Conservation (phyloP, 441 rosid species). For the Populus hybrid region DNA sequence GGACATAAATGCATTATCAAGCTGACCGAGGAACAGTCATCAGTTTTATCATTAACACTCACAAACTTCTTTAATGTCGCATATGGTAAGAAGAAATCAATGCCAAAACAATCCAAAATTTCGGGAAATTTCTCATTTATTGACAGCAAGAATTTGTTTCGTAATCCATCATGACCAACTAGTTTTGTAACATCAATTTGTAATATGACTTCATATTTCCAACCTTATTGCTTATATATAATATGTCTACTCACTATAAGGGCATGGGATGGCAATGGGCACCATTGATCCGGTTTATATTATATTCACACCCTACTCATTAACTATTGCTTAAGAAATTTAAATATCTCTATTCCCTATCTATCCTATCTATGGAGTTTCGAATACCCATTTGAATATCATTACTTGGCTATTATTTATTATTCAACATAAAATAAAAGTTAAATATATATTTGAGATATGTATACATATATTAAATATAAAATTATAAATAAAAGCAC, state of each 20-base stretch:
- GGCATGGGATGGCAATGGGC: neutral
- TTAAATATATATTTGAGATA: no score
- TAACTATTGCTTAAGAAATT: no score
- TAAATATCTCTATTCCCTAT: no score
- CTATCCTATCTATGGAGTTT: no score
- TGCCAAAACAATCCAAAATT: neutral
- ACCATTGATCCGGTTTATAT: no score
- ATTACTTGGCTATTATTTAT: no score
- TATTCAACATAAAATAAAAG: no score
- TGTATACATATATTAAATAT: no score
- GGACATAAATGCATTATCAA: conserved; percentile 12
- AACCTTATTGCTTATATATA: neutral
- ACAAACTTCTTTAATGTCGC: neutral
- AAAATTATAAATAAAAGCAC: no score
- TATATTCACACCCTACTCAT: no score
- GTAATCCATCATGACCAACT: neutral
- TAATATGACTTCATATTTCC: neutral
- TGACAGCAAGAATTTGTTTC: neutral
- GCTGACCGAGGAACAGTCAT: neutral
- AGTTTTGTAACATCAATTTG: neutral
- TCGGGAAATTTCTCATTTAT: neutral
- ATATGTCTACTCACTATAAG: neutral
- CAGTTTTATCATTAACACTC: neutral
- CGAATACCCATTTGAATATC: no score
- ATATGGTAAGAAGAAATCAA: conserved; percentile 11